phyloP scores from a whole-genome alignment of 2,329 filamentous ascomycete species.

The Akanthomyces lecanii region DNA sequence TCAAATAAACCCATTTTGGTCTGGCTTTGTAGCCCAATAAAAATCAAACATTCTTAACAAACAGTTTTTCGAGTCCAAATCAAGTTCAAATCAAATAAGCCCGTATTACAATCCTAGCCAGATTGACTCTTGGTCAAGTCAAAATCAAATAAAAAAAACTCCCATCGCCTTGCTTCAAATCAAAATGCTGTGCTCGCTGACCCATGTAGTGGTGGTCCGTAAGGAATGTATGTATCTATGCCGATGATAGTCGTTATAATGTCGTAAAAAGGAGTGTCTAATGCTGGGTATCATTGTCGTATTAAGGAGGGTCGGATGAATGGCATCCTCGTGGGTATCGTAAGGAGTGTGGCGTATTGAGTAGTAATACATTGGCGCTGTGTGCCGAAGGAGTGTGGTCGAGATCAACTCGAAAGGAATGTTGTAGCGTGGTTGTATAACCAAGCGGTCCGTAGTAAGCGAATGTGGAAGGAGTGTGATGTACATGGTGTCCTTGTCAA shows the following conservation, averaged over 20 bases:
- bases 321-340: constrained; percentile 10
- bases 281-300: constrained; percentile 29
- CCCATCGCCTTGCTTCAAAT: constrained; percentile 16
- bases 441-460: constrained; percentile 25
- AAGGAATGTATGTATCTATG: constrained; percentile 47
- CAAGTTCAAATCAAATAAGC: neutral
- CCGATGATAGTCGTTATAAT: constrained; percentile 33
- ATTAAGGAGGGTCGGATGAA: constrained; percentile 16
- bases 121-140: constrained; percentile 8
- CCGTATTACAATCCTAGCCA: constrained; percentile 13
- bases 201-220: constrained; percentile 31
- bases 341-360: constrained; percentile 31
- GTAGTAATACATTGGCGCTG: constrained; percentile 26
- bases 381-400: constrained; percentile 28
- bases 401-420: constrained; percentile 29
- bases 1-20: constrained; percentile 14
- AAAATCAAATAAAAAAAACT: constrained; percentile 15
- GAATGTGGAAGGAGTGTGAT: constrained; percentile 35
- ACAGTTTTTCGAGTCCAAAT: constrained; percentile 7
- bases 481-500: constrained; percentile 35
- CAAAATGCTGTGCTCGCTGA: constrained; percentile 16
- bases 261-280: constrained; percentile 36
- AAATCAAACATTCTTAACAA: constrained; percentile 8
- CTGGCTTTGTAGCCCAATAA: constrained; percentile 8
- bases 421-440: constrained; percentile 16